Evolutionary conservation across 2,329 filamentous ascomycete genomes (phyloP).

Genomic region (Xylariaceae sp.): DNA sequence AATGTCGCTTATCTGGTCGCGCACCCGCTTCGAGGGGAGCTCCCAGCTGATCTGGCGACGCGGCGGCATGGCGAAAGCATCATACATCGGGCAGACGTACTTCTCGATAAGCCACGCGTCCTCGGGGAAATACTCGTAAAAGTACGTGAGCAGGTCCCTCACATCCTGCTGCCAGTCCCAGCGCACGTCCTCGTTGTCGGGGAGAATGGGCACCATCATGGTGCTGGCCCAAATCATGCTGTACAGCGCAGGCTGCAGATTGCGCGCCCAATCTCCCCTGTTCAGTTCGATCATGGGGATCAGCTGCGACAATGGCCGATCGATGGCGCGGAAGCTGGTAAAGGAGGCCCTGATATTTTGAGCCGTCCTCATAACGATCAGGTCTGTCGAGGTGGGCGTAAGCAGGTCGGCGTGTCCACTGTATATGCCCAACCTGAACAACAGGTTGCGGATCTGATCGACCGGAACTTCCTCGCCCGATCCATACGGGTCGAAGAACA

Average conservation of each 20-base stretch:
- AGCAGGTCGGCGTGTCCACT: conserved; percentile 48
- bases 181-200: conserved; percentile 34
- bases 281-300: conserved; percentile 33
- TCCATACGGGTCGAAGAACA: conserved; percentile 82
- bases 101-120: conserved; percentile 67
- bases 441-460: conserved; percentile 50
- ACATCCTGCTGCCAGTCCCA: conserved; percentile 57
- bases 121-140: conserved; percentile 61
- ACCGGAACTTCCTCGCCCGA: conserved; percentile 61
- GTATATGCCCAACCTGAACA: conserved; percentile 47
- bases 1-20: conserved; percentile 36
- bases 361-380: conserved; percentile 69
- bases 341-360: conserved; percentile 76
- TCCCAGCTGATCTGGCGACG: conserved; percentile 31
- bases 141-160: conserved; percentile 58
- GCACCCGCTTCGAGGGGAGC: conserved; percentile 31
- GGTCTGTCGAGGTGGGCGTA: conserved; percentile 55
- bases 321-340: conserved; percentile 40
- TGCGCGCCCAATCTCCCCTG: conserved; percentile 50
- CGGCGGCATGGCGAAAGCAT: conserved; percentile 33
- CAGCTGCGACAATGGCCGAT: conserved; percentile 34
- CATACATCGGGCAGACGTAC: conserved; percentile 60
- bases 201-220: conserved; percentile 43
- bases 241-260: conserved; percentile 58
- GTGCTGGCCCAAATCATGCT: conserved; percentile 67